Base-by-base conservation (phyloP, 169 alveolate genomes). In the Eimeria necatrix region DNA sequence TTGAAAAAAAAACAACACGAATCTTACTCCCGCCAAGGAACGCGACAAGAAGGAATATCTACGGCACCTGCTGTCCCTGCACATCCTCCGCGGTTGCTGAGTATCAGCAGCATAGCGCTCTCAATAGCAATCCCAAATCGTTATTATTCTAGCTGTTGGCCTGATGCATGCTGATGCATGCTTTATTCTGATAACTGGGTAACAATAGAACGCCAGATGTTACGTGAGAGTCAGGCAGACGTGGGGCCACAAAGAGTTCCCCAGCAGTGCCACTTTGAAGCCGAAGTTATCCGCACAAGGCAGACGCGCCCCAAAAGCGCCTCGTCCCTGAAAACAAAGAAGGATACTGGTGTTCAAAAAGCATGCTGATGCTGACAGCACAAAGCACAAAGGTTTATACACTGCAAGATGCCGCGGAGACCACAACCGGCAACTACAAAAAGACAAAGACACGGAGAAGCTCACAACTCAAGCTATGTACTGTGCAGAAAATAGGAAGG, bases 201-300 rank as follows among this genome's bases (percentile, higher is more conserved):
- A 32, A 32, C 41, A 32, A 32, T 32, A 32, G 41, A 2, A 32
- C 41, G 41, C 41, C 41, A 32, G 41, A 32, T 32, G 41, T 32
- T 2, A 32, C 41, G 41, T 32, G 41, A 32, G 41, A 32, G 41
- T 46, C 49, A 80, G 71, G 89, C 89, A 16, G 59, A 24, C 8
- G 85, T 9, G 59, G 89, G 89, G 51, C 70, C 89, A 48, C 89
- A 80, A 48, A 80, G 71, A n/a, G 49, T 56, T 68, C 89, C 95
- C 41, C 76, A 10, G 61, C 74, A 86, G 60, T 93, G 95, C 95
- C 95, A 93, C 95, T 93, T 93, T 6, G 76, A 64, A 26, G 71
- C 88, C 60, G 93, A 56, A 20, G 86, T 83, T 73, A 93, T 22
- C 51, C 68, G 64, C 93, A 93, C 87, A 3, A 49, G 74, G 7